A percentile compares a stretch with the other conserved stretches of the same genome.
phyloP scores from a whole-genome alignment of 179 eudicot genomes.

The Beta macrorhiza region DNA sequence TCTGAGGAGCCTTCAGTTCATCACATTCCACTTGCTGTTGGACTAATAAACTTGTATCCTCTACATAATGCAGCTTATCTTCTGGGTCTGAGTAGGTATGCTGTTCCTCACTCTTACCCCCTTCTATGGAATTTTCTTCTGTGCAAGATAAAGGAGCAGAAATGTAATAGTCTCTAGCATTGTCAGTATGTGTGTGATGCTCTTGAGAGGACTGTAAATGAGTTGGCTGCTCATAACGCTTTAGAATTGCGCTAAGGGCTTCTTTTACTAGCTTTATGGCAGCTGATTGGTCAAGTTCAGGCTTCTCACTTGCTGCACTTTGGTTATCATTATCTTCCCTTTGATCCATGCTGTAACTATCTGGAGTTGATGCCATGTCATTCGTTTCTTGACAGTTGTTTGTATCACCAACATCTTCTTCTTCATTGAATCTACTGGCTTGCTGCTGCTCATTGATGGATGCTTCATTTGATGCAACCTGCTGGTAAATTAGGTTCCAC shows the following conservation, averaged over 20 bases:
- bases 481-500: slow-evolving; percentile 79
- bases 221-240: slow-evolving; percentile 52
- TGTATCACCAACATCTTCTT: slow-evolving; percentile 20
- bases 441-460: slow-evolving; percentile 15
- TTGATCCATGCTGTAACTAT: slow-evolving; percentile 17
- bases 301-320: slow-evolving; percentile 18
- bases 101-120: slow-evolving; percentile 3
- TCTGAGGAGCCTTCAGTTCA: slow-evolving; percentile 26
- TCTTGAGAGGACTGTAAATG: slow-evolving; percentile 38
- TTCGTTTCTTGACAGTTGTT: slow-evolving; percentile 8
- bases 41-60: slow-evolving; percentile 11
- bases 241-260: slow-evolving; percentile 69
- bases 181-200: not conserved
- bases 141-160: slow-evolving; percentile 20
- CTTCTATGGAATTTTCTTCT: slow-evolving; percentile 21
- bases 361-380: slow-evolving; percentile 15
- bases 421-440: slow-evolving; percentile 12
- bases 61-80: slow-evolving; percentile 7
- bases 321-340: slow-evolving; percentile 22
- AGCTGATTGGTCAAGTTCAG: slow-evolving; percentile 36
- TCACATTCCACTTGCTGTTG: slow-evolving; percentile 28
- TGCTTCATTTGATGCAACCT: slow-evolving; percentile 43
- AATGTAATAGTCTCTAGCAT: slow-evolving; percentile 1
- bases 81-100: slow-evolving; percentile 16
- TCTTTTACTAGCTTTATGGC: slow-evolving; percentile 69